Conservation (phyloP, 352 stramenopile species). For the Globisporangium iwayamae region DNA sequence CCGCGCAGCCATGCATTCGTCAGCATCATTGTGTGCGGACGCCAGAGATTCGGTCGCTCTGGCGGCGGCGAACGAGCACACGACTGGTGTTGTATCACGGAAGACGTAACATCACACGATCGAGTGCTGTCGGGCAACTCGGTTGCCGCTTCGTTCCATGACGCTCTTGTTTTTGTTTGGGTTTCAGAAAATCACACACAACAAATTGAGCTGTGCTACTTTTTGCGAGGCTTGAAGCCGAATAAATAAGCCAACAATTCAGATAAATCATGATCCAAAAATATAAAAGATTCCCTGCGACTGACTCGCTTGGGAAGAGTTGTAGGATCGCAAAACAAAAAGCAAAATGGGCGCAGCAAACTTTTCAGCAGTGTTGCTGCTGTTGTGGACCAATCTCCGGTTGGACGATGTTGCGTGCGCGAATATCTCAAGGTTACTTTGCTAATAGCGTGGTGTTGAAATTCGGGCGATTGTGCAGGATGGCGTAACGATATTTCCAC, state of each 20-base stretch:
- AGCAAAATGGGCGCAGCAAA: too few species aligned
- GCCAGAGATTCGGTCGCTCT: background rate
- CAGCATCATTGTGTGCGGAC: background rate
- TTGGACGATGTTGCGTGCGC: background rate
- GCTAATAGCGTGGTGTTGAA: background rate
- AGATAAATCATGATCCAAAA: too few species aligned
- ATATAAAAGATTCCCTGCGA: too few species aligned
- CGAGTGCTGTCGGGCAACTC: background rate
- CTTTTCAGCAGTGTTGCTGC: background rate
- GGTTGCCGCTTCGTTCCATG: background rate
- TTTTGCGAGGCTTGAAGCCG: too few species aligned
- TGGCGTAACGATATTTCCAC: too few species aligned
- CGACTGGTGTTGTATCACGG: background rate
- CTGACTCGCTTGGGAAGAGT: too few species aligned
- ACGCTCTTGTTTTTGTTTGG: background rate
- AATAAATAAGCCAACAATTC: too few species aligned
- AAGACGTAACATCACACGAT: slow-evolving; percentile 1
- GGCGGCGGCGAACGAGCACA: background rate
- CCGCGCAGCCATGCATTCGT: background rate
- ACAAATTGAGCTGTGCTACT: too few species aligned
- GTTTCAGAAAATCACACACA: background rate
- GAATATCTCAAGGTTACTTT: background rate
- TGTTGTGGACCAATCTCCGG: background rate
- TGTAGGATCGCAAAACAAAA: too few species aligned
- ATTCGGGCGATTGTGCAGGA: background rate